Evolutionary conservation across 2,329 filamentous ascomycete species (phyloP).

Genomic region (Didymella glomerata): DNA sequence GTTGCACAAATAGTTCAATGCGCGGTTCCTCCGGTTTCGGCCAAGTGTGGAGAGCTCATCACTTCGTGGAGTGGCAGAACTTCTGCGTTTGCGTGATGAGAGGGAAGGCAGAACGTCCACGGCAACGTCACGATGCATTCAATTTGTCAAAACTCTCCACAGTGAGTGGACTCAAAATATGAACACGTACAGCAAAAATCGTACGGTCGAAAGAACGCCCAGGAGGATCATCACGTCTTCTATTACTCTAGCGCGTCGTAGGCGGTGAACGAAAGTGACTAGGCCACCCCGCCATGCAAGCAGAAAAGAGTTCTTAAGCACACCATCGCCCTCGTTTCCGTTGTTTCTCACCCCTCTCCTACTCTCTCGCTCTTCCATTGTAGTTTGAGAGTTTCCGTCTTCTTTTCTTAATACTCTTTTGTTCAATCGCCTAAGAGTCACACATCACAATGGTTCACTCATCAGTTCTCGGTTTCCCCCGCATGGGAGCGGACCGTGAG

Average conservation of each 20-base stretch:
- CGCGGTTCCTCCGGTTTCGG: conserved; percentile 22
- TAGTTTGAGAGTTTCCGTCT: conserved; percentile 17
- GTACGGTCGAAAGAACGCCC: conserved; percentile 1
- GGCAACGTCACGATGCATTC: background rate
- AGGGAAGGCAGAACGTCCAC: background rate
- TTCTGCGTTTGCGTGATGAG: background rate
- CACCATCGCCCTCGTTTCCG: conserved; percentile 40
- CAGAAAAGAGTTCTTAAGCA: conserved; percentile 49
- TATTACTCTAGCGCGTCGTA: conserved; percentile 8
- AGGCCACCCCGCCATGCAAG: conserved; percentile 34
- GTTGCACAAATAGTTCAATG: conserved; percentile 10
- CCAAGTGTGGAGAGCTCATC: conserved; percentile 14
- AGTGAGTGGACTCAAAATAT: conserved; percentile 3
- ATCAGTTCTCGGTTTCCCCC: conserved; percentile 96
- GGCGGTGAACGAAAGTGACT: conserved; percentile 23
- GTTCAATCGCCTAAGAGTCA: conserved; percentile 23
- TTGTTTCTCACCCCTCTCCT: conserved; percentile 21
- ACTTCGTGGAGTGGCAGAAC: conserved; percentile 17
- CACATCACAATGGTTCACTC: conserved; percentile 59
- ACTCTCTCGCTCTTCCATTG: conserved; percentile 25
- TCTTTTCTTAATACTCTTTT: conserved; percentile 18
- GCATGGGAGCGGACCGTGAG: conserved; percentile 98
- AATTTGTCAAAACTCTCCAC: background rate
- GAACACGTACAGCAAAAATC: conserved; percentile 1
- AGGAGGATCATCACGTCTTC: conserved; percentile 17